phyloP scores from a whole-genome alignment of 768 basidiomycete genomes.

The Baorangia bicolor region DNA sequence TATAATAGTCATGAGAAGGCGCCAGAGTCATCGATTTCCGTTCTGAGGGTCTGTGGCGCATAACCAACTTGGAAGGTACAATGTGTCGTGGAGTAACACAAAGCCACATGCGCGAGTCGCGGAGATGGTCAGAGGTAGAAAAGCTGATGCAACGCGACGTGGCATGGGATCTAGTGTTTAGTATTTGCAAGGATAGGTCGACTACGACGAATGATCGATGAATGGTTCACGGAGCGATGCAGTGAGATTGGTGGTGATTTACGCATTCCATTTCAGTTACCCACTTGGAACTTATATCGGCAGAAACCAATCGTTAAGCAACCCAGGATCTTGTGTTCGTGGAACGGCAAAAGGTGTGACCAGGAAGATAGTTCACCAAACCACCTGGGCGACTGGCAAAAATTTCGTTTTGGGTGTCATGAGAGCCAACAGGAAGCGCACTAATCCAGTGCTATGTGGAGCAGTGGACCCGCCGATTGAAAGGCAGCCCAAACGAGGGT shows the following conservation, averaged over 20 bases:
- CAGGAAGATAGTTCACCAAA: background rate
- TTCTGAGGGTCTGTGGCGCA: background rate
- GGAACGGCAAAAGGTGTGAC: background rate
- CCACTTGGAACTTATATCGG: too few species aligned
- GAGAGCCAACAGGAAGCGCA: background rate
- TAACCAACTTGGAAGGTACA: background rate
- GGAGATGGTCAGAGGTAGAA: background rate
- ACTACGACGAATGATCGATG: too few species aligned
- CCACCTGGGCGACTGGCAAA: background rate
- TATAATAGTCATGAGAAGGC: background rate
- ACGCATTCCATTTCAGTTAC: background rate
- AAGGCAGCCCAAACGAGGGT: background rate
- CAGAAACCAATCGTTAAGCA: background rate
- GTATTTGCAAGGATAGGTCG: background rate
- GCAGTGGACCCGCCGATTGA: background rate
- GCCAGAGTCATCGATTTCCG: background rate
- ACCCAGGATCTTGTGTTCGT: background rate
- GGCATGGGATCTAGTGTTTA: background rate
- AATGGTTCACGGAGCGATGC: too few species aligned
- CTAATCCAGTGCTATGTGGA: too few species aligned
- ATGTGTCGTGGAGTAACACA: background rate
- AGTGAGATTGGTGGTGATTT: too few species aligned
- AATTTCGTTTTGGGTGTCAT: background rate
- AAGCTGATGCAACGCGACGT: background rate
- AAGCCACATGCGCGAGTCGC: background rate